phyloP scores from a whole-genome alignment of 768 basidiomycete genomes.

The Lentinula sp. region DNA sequence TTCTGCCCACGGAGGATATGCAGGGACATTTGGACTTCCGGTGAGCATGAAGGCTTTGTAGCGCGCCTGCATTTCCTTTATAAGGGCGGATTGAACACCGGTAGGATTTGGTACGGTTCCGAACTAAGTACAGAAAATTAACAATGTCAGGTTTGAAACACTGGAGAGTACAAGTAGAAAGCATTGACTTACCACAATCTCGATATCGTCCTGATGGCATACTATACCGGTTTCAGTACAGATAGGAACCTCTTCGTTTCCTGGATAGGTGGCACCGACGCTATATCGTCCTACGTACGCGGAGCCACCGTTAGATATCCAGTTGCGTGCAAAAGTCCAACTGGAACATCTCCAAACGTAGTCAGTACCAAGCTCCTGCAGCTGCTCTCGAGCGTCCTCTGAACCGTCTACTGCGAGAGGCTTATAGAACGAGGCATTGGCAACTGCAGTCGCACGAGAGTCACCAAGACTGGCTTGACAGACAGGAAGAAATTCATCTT shows the following conservation, averaged over 20 bases:
- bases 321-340: constrained; percentile 67
- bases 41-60: constrained; percentile 60
- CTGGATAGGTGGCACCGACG: constrained; percentile 67
- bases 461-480: constrained; percentile 42
- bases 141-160: background rate
- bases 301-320: constrained; percentile 56
- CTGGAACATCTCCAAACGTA: constrained; percentile 63
- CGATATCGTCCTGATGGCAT: constrained; percentile 81
- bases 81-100: constrained; percentile 49
- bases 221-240: constrained; percentile 54
- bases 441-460: constrained; percentile 33
- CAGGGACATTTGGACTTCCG: constrained; percentile 55
- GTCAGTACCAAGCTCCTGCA: constrained; percentile 61
- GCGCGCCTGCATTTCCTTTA: constrained; percentile 60
- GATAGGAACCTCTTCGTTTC: constrained; percentile 48
- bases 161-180: background rate
- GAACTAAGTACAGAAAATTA: constrained; percentile 22
- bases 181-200: constrained; percentile 56
- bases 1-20: constrained; percentile 46
- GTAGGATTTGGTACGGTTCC: constrained; percentile 56
- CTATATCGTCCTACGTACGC: constrained; percentile 64
- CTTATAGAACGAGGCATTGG: constrained; percentile 42
- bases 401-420: constrained; percentile 18
- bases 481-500: constrained; percentile 27
- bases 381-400: constrained; percentile 47